Evolutionary conservation across 371 early-diverging fungal genomes (phyloP).

Genomic region (Apophysomyces trapeziformis): DNA sequence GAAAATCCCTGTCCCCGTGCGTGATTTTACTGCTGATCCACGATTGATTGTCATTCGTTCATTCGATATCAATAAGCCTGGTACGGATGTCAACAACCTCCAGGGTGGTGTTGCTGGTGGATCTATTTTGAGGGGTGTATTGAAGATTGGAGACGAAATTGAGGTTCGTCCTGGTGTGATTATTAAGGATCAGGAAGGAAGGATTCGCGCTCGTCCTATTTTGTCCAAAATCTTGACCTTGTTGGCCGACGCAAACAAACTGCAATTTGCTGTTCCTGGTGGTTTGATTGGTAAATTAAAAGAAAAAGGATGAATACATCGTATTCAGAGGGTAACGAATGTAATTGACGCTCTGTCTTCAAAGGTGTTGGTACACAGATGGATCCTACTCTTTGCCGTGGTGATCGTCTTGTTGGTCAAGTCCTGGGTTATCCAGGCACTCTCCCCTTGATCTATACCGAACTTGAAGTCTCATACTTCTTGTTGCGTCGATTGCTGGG

Average conservation of each 20-base stretch:
- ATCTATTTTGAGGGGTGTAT: slow-evolving; percentile 95
- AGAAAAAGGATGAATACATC: no score
- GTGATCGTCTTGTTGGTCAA: slow-evolving; percentile 99
- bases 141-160: slow-evolving; percentile 97
- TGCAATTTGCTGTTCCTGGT: slow-evolving; percentile 99
- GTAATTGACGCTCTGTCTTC: neutral
- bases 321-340: neutral
- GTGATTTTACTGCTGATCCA: slow-evolving; percentile 94
- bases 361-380: slow-evolving; percentile 97
- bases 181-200: slow-evolving; percentile 90
- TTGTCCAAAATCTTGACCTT: slow-evolving; percentile 93
- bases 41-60: slow-evolving; percentile 99
- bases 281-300: slow-evolving; percentile 88
- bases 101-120: slow-evolving; percentile 99
- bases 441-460: slow-evolving; percentile 96
- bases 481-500: slow-evolving; percentile 97
- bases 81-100: slow-evolving; percentile 94
- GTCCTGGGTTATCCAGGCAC: slow-evolving; percentile 97
- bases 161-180: slow-evolving; percentile 99
- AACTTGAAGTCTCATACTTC: slow-evolving; percentile 97
- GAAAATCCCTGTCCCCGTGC: slow-evolving; percentile 96
- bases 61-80: slow-evolving; percentile 99
- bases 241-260: slow-evolving; percentile 92
- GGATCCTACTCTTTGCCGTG: slow-evolving; percentile 99
- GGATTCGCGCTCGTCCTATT: slow-evolving; percentile 91